Percentiles rank a stretch among this genome's conserved stretches.
These are phyloP conservation scores for Suillus clintonianus DNA, from an alignment of 768 basidiomycete genomes.

Conservation along the genomic window DNA sequence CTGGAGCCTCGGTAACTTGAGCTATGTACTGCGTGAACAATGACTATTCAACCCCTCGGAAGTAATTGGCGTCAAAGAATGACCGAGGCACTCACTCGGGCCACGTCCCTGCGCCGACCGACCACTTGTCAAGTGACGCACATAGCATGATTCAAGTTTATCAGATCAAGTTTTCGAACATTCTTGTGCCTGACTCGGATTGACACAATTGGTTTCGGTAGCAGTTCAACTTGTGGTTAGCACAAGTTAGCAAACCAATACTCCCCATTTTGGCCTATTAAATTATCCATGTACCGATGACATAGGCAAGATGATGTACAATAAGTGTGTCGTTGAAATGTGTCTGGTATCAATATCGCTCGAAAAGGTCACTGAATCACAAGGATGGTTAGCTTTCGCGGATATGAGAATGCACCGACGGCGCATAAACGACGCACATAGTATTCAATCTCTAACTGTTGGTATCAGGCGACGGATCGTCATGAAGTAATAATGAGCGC, in stretches of 20 bases:
- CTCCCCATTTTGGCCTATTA: background rate
- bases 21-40: background rate
- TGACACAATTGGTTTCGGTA: background rate
- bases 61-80: background rate
- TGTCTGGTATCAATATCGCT: slow-evolving; percentile 4
- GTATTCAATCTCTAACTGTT: slow-evolving; percentile 92
- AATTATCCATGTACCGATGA: slow-evolving; percentile 1
- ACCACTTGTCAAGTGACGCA: background rate
- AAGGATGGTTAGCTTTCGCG: background rate
- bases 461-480: background rate
- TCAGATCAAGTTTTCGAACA: background rate
- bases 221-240: background rate
- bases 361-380: slow-evolving; percentile 1
- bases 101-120: background rate
- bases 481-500: background rate
- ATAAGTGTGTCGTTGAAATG: background rate
- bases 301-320: background rate
- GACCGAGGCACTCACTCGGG: background rate
- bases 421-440: slow-evolving; percentile 57
- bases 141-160: background rate
- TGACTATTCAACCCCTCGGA: background rate
- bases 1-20: background rate
- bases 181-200: background rate
- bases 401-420: slow-evolving; percentile 3
- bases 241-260: background rate